phyloP scores from a whole-genome alignment of 805 yeast species.

The Ogataea nonfermentans region DNA sequence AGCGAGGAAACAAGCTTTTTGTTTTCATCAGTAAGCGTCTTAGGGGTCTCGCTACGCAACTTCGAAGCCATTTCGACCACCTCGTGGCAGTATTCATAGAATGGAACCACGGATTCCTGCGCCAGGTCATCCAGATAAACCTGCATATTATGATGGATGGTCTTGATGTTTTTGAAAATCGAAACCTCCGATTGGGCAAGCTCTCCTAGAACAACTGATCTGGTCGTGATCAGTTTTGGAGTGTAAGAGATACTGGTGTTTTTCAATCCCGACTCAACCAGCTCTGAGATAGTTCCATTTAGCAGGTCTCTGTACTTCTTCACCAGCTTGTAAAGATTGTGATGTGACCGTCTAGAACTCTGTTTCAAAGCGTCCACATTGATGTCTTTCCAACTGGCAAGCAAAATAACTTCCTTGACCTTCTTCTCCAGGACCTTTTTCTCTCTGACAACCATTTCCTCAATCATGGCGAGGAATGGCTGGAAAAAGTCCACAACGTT shows the following conservation, averaged over 20 bases:
- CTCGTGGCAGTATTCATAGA: slow-evolving; percentile 55
- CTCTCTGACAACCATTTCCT: slow-evolving; percentile 41
- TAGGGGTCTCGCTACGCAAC: slow-evolving; percentile 77
- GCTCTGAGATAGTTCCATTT: slow-evolving; percentile 44
- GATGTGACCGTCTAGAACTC: slow-evolving; percentile 88
- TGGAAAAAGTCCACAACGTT: slow-evolving; percentile 63
- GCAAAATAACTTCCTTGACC: slow-evolving; percentile 74
- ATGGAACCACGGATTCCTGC: slow-evolving; percentile 42
- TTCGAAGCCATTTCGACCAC: slow-evolving; percentile 56
- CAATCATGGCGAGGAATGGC: slow-evolving; percentile 58
- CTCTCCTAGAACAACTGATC: background rate
- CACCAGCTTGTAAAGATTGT: slow-evolving; percentile 75
- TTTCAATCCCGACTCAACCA: slow-evolving; percentile 60
- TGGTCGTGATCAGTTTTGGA: slow-evolving; percentile 3
- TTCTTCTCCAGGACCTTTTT: slow-evolving; percentile 70
- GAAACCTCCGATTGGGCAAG: slow-evolving; percentile 34
- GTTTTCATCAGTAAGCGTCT: slow-evolving; percentile 62
- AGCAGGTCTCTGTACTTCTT: slow-evolving; percentile 74
- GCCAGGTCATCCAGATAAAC: slow-evolving; percentile 39
- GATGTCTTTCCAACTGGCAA: slow-evolving; percentile 97
- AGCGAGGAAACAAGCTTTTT: slow-evolving; percentile 69
- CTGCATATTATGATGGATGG: slow-evolving; percentile 56
- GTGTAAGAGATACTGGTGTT: slow-evolving; percentile 6
- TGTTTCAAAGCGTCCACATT: slow-evolving; percentile 91
- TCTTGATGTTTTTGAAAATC: slow-evolving; percentile 50